Base-by-base conservation (phyloP, 805 yeast species). In the Hemisphaericaspora nanyangensis region DNA sequence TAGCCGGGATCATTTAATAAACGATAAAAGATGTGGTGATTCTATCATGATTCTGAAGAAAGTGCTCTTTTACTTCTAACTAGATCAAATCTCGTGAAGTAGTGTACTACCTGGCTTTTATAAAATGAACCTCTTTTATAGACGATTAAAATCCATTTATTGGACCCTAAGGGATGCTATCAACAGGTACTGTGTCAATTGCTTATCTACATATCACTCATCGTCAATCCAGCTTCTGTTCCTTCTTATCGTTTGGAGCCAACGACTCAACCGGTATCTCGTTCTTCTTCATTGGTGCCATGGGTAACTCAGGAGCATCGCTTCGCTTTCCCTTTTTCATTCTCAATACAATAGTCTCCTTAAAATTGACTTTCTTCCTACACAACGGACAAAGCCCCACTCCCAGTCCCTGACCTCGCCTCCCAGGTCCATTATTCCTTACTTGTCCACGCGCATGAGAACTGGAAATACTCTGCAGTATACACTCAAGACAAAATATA, bases 311-410 rank as follows among this genome's bases (percentile, higher is more conserved):
- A 8, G 60, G 58, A 15, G 17, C 34, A 7, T 38, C 45, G 2
- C 30, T 34, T 19, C 35, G 39, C 7, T 40, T 31, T 8, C 49
- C 38, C 12, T 40, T 37, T 32, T 56, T 56, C 46, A 56, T 41
- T 36, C 61, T 40, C 26, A 59, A 35, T 12, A 59, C 46, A 7
- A 48, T 48, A 4, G 70, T 55, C 29, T 68, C 72, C 40, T 63
- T 66, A 46, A 68, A 68, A 11, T 58, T 42, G 24, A 67, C 70
- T 31, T 47, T 40, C 44, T 68, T 60, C 27, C 74, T 50, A 45
- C 74, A 68, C 47, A 68, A 52, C 5, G 74, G 74, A 51, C 74
- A 68, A 12, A 66, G 52, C 0, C 74, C 74, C 3, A 56, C 56
- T 6, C 74, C 74, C 3, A 56, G 56, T 6, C 74, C 74, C 35